Percentiles rank a stretch among this genome's conserved stretches.
Evolutionary conservation across 148 eudicot genomes (phyloP).

Genomic region (Rhododendron mucronatum): DNA sequence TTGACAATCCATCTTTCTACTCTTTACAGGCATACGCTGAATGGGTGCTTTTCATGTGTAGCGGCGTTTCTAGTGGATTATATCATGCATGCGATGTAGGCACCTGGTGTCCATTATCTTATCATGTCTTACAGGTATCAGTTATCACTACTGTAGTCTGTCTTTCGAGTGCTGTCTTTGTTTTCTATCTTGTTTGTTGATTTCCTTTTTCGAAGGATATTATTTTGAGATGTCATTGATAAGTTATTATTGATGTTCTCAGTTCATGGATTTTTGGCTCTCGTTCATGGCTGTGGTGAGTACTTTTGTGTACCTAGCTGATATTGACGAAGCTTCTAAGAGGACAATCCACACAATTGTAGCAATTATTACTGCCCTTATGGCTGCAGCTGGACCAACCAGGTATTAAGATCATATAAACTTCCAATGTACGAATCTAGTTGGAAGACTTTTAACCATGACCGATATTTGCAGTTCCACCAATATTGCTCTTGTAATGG

Average conservation of each 20-base stretch:
- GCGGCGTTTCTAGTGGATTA: constrained; percentile 84
- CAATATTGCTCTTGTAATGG: constrained; percentile 62
- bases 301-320: constrained; percentile 76
- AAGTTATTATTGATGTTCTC: neutral
- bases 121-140: constrained; percentile 82
- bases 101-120: constrained; percentile 71
- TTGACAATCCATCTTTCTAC: neutral
- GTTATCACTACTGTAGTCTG: constrained; percentile 25
- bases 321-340: constrained; percentile 66
- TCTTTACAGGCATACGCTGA: constrained; percentile 79
- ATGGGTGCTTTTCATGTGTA: constrained; percentile 76
- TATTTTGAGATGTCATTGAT: neutral
- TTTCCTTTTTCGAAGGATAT: neutral
- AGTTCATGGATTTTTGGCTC: constrained; percentile 99
- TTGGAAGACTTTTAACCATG: constrained; percentile 9
- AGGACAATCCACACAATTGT: constrained; percentile 79
- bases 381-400: constrained; percentile 80
- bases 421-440: neutral
- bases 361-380: constrained; percentile 78
- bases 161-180: neutral
- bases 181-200: neutral
- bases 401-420: constrained; percentile 34
- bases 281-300: constrained; percentile 96
- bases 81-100: constrained; percentile 98
- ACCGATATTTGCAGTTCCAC: constrained; percentile 50